Evolutionary conservation across 179 eudicot genomes (phyloP), one percentile per base, ranked within the genome.

Genomic region (Drosera spatulata): DNA sequence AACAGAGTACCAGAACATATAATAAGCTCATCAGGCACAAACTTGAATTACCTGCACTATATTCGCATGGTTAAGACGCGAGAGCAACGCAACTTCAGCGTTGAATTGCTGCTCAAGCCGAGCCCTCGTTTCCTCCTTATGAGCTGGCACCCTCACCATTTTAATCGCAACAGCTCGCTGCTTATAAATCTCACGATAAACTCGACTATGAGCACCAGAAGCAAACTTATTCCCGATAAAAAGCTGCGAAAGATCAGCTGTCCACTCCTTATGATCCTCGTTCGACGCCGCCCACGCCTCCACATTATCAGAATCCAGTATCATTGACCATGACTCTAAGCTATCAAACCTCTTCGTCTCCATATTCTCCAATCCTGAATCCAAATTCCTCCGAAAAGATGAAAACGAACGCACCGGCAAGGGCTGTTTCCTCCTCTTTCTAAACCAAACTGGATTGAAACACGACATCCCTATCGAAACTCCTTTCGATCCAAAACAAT

Each of bases 101-200:
- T 75, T 82, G 58, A 91, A 91, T 54, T 91, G 98, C n/a, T 74
- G 84, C 71, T 91, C 95, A 58, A 91, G 95, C 70, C 73, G 50
- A 67, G 82, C 72, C 57, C 87, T 71, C 2, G 91, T 79, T 60
- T 91, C 98, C 42, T 88, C 95, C 69, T 82, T 69, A 60, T 88
- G 88, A 2, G 88, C 84, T 13, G 96, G 96, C 65, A 91, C 85
- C 71, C 91, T 83, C 13, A 91, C 96, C 96, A 91, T 91, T 63
- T 91, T 91, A 39, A 91, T 91, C n/a, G 98, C 98, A 41, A 88
- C 96, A 2, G 98, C 98, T 69, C 89, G 80, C 59, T 91, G 98
- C 72, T 91, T 91, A 66, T 91, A 91, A 61, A 91, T 91, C 40
- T 96, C 98, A 60, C 98, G 72, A 64, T 91, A 91, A 68, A 91